Conservation (phyloP, 768 basidiomycete species). For the Lentinus tigrinus region DNA sequence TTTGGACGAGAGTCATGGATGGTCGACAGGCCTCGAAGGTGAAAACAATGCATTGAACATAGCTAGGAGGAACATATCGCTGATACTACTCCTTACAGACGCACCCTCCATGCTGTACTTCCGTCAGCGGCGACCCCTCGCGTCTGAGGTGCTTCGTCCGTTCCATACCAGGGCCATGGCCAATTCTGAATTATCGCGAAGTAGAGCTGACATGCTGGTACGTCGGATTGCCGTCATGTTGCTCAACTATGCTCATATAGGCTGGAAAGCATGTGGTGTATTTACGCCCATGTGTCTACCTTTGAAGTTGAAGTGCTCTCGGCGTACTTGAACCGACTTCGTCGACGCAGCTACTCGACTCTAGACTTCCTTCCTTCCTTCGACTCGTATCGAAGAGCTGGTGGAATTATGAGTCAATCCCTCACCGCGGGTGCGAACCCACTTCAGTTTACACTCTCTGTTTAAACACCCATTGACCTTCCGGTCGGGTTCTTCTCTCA, state of each 20-base stretch:
- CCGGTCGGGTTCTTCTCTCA: no score
- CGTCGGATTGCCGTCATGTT: neutral
- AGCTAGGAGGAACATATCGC: neutral
- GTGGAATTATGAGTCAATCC: neutral
- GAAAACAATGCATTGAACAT: no score
- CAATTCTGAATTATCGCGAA: neutral
- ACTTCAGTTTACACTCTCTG: no score
- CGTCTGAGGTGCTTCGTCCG: neutral
- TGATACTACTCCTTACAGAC: neutral
- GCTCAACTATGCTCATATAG: neutral
- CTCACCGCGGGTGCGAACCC: neutral
- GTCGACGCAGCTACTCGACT: neutral
- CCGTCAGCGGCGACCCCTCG: slow-evolving; percentile 8
- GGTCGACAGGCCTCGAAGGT: no score
- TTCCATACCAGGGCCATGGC: slow-evolving; percentile 13
- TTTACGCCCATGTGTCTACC: slow-evolving; percentile 5
- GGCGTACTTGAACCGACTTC: slow-evolving; percentile 2
- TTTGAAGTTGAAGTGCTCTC: slow-evolving; percentile 8
- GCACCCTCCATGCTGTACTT: slow-evolving; percentile 2
- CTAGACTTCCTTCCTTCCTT: neutral
- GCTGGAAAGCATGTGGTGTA: neutral
- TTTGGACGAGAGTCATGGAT: no score
- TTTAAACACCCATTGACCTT: no score
- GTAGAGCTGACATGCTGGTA: slow-evolving; percentile 5
- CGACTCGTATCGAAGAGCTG: neutral